Evolutionary conservation across 371 early-diverging fungal species (phyloP).

Genomic region (Zychaea mexicana): DNA sequence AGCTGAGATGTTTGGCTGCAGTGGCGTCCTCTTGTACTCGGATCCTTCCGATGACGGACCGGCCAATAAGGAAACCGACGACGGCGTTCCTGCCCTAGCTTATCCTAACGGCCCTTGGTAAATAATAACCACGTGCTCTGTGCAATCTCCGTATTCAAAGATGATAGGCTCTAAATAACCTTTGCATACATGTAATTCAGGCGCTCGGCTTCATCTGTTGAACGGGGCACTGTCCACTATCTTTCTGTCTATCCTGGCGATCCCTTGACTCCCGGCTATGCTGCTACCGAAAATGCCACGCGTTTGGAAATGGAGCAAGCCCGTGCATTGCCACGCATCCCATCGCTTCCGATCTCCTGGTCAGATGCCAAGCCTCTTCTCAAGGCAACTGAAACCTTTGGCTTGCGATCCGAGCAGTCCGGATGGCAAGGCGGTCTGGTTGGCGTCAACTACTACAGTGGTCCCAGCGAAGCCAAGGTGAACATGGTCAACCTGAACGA

Average conservation of each 20-base stretch:
- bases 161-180: no score
- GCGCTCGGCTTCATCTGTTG: slow-evolving; percentile 51
- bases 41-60: slow-evolving; percentile 26
- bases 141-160: no score
- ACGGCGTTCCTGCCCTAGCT: slow-evolving; percentile 28
- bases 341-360: slow-evolving; percentile 71
- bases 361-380: slow-evolving; percentile 60
- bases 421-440: slow-evolving; percentile 50
- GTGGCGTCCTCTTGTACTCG: slow-evolving; percentile 56
- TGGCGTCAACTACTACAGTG: slow-evolving; percentile 52
- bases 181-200: slow-evolving; percentile 7
- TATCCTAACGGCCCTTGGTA: slow-evolving; percentile 72
- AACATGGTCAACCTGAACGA: slow-evolving; percentile 58
- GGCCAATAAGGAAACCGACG: slow-evolving; percentile 17
- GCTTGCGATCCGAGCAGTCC: slow-evolving; percentile 18
- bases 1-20: slow-evolving; percentile 60
- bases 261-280: slow-evolving; percentile 62
- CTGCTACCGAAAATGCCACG: slow-evolving; percentile 53
- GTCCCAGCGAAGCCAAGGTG: slow-evolving; percentile 51
- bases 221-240: slow-evolving; percentile 59
- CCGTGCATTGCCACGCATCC: slow-evolving; percentile 52
- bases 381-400: slow-evolving; percentile 47
- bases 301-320: slow-evolving; percentile 51
- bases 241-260: slow-evolving; percentile 56
- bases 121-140: no score